Conservation (phyloP, 306 rosid genomes). For the Lotus japonicus region DNA sequence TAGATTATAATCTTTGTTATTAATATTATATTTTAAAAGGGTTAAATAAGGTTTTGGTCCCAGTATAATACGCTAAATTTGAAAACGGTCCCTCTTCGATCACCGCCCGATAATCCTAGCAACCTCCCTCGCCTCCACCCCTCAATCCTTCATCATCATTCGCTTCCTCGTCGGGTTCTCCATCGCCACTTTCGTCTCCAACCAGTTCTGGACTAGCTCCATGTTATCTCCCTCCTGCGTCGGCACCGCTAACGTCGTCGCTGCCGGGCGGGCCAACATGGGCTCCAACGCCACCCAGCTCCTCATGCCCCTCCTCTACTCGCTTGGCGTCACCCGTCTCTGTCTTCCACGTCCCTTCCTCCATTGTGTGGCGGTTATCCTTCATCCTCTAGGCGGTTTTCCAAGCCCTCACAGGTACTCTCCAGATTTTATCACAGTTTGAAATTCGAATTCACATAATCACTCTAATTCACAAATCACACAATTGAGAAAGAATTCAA, state of each 20-base stretch:
- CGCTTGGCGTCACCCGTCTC: conserved; percentile 17
- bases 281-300: conserved; percentile 52
- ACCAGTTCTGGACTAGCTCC: conserved; percentile 63
- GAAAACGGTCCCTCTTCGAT: too few relatives aligned
- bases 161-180: conserved; percentile 52
- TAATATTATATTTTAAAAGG: too few relatives aligned
- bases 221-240: conserved; percentile 47
- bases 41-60: too few relatives aligned
- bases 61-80: too few relatives aligned
- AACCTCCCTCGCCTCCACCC: conserved; percentile 32
- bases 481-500: too few relatives aligned
- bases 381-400: conserved; percentile 38
- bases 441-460: too few relatives aligned
- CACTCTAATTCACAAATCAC: too few relatives aligned
- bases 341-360: conserved; percentile 31
- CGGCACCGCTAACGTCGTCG: conserved; percentile 51
- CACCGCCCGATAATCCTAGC: conserved; percentile 41
- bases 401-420: conserved; percentile 28
- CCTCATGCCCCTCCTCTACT: conserved; percentile 48
- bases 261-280: conserved; percentile 60
- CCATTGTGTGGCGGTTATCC: conserved; percentile 41
- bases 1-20: too few relatives aligned
- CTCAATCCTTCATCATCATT: conserved; percentile 31
- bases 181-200: conserved; percentile 52
- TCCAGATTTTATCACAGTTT: too few relatives aligned